A percentile compares a stretch with the other conserved stretches of the same genome.
Conservation (phyloP, 495 filamentous ascomycete genomes). For the Hypomontagnella monticulosa region DNA sequence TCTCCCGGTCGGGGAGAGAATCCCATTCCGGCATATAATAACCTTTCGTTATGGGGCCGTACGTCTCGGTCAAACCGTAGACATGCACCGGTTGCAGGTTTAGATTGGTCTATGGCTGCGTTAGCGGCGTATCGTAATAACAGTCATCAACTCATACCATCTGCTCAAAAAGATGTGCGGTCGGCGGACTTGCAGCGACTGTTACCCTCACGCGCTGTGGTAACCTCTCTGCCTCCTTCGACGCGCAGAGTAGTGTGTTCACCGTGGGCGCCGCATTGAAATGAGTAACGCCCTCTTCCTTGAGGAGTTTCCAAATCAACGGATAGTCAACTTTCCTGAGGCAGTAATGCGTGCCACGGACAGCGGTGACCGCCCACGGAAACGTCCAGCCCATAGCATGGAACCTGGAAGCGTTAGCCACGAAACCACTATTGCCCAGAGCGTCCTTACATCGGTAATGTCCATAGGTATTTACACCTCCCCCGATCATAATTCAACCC, state of each 20-base stretch:
- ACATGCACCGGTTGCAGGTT: constrained; percentile 94
- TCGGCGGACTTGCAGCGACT: constrained; percentile 91
- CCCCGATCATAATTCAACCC: constrained; percentile 76
- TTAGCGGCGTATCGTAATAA: not conserved
- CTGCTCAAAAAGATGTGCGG: constrained; percentile 86
- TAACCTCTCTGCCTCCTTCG: constrained; percentile 73
- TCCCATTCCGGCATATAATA: constrained; percentile 90
- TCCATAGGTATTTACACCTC: constrained; percentile 88
- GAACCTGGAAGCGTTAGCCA: constrained; percentile 61
- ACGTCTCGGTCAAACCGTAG: constrained; percentile 95
- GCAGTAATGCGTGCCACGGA: constrained; percentile 93
- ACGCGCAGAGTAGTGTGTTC: constrained; percentile 88
- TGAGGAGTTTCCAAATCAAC: constrained; percentile 87
- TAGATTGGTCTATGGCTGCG: constrained; percentile 56
- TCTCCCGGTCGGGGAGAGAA: constrained; percentile 70
- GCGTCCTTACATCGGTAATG: constrained; percentile 74
- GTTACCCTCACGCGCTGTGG: constrained; percentile 82
- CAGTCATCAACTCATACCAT: constrained; percentile 65
- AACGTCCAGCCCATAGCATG: constrained; percentile 93
- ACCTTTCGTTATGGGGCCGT: constrained; percentile 94
- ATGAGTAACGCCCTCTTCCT: constrained; percentile 86
- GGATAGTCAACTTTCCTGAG: constrained; percentile 94
- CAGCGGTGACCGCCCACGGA: constrained; percentile 86
- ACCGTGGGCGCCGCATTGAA: constrained; percentile 97
- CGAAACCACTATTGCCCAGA: not conserved